Conservation (phyloP, 352 stramenopile genomes). For the Phytophthora melonis region DNA sequence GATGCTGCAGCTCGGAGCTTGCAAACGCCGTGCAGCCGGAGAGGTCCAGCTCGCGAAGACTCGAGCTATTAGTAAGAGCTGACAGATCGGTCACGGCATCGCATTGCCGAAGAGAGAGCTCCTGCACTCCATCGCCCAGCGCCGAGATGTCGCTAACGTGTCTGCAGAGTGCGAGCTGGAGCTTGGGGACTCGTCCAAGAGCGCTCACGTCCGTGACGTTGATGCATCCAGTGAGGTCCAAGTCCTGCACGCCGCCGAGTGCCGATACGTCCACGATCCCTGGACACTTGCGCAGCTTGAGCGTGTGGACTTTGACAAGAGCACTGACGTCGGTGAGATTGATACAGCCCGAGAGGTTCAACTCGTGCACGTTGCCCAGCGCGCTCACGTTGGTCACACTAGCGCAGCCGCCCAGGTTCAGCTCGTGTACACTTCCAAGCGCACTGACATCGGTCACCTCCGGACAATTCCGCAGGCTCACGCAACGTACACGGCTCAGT, state of each 20-base stretch:
- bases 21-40: constrained; percentile 60
- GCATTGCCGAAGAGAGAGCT: constrained; percentile 66
- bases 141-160: constrained; percentile 62
- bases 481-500: constrained; percentile 43
- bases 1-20: constrained; percentile 43
- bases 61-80: constrained; percentile 36
- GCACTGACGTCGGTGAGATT: constrained; percentile 65
- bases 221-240: constrained; percentile 71
- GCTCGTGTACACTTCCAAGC: constrained; percentile 55
- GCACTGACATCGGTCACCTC: constrained; percentile 55
- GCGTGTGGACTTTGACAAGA: constrained; percentile 52
- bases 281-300: constrained; percentile 62
- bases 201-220: constrained; percentile 58
- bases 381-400: constrained; percentile 54
- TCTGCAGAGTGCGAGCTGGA: constrained; percentile 68
- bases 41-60: constrained; percentile 62
- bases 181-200: constrained; percentile 52
- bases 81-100: constrained; percentile 55
- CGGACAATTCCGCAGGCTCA: constrained; percentile 74
- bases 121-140: constrained; percentile 38
- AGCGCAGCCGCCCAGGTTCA: constrained; percentile 69
- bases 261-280: constrained; percentile 50
- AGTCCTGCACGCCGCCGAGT: constrained; percentile 51
- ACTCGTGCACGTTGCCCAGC: constrained; percentile 47
- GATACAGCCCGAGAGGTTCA: constrained; percentile 69